Evolutionary conservation across 768 basidiomycete species (phyloP).

Genomic region (Tricholoma flavovirens): DNA sequence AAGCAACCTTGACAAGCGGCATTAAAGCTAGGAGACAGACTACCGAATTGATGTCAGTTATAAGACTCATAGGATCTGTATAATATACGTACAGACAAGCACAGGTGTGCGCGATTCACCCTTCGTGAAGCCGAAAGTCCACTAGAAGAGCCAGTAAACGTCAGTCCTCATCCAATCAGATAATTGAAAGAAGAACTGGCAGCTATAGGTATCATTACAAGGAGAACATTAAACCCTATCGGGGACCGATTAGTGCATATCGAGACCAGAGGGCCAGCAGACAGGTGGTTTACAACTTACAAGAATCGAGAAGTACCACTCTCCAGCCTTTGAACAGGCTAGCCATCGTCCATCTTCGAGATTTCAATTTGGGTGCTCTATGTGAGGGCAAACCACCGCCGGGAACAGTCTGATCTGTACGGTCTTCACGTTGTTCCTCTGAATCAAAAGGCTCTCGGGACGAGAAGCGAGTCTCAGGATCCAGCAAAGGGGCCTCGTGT

Average conservation of each 20-base stretch:
- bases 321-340: constrained; percentile 40
- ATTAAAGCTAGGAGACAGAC: constrained; percentile 68
- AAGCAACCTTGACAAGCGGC: constrained; percentile 66
- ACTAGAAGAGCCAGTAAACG: constrained; percentile 32
- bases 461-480: not conserved
- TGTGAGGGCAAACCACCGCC: constrained; percentile 8
- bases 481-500: not conserved
- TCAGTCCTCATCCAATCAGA: not conserved
- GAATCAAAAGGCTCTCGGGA: not conserved
- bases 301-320: constrained; percentile 49
- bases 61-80: not conserved
- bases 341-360: constrained; percentile 4
- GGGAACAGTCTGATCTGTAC: constrained; percentile 4
- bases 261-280: not conserved
- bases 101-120: constrained; percentile 46
- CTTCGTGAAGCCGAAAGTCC: constrained; percentile 45
- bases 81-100: constrained; percentile 45
- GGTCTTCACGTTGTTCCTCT: too few relatives aligned
- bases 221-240: constrained; percentile 65
- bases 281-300: constrained; percentile 28
- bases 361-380: constrained; percentile 10
- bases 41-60: constrained; percentile 19
- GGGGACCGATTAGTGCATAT: not conserved
- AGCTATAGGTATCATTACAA: constrained; percentile 63
- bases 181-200: constrained; percentile 32